Evolutionary conservation across 805 yeast species (phyloP).

Genomic region (Huiozyma naganishii): DNA sequence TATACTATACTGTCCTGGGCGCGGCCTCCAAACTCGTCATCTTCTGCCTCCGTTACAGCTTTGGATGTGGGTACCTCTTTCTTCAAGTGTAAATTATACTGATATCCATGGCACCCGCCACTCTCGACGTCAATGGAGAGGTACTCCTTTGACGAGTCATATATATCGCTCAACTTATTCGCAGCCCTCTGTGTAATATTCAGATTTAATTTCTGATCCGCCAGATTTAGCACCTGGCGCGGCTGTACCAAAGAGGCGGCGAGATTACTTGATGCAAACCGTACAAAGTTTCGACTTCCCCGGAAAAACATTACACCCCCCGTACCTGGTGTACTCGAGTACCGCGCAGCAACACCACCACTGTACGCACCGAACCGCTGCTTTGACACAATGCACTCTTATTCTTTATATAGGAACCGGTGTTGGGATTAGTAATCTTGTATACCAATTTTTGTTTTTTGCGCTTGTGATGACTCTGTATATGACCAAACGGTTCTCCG

Average conservation of each 20-base stretch:
- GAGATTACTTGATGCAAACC: conserved; percentile 1
- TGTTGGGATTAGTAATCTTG: no score
- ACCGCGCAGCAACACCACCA: no score
- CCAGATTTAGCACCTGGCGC: neutral
- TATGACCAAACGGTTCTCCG: no score
- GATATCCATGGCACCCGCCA: conserved; percentile 98
- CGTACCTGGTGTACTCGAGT: no score
- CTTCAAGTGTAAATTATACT: conserved; percentile 61
- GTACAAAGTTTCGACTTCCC: neutral
- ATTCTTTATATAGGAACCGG: no score
- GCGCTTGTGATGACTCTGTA: no score
- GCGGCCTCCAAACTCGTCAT: conserved; percentile 16
- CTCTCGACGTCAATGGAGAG: conserved; percentile 73
- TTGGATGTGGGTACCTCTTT: conserved; percentile 37
- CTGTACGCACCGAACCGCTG: no score
- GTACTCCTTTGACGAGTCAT: conserved; percentile 30
- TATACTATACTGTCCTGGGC: conserved; percentile 6
- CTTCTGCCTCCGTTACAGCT: neutral
- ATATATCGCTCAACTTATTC: conserved; percentile 17
- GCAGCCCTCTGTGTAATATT: conserved; percentile 22
- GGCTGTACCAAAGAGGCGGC: neutral
- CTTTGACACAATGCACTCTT: no score
- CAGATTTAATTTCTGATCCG: conserved; percentile 2
- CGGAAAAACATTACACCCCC: no score
- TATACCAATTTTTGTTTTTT: no score